Evolutionary conservation across 2,329 filamentous ascomycete species (phyloP).

Genomic region (Claviceps monticola): DNA sequence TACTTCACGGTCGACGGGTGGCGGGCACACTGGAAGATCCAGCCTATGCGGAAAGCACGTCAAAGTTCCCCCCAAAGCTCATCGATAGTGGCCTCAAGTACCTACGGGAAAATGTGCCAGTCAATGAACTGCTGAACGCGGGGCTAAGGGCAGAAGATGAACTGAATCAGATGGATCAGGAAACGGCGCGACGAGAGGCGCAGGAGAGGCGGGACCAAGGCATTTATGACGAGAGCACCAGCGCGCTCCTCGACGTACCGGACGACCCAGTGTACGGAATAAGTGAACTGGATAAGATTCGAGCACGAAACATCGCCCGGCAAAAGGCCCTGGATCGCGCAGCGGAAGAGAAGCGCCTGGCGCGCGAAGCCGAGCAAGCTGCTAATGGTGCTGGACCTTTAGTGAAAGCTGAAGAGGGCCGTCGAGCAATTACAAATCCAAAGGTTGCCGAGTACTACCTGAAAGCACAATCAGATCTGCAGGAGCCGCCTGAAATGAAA

Average conservation of each 20-base stretch:
- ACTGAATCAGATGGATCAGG: slow-evolving; percentile 36
- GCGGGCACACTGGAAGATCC: slow-evolving; percentile 51
- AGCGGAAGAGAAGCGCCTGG: slow-evolving; percentile 26
- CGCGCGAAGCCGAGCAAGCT: slow-evolving; percentile 27
- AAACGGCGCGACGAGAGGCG: slow-evolving; percentile 13
- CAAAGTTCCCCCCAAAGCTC: slow-evolving; percentile 26
- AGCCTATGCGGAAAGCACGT: slow-evolving; percentile 32
- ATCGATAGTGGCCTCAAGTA: slow-evolving; percentile 36
- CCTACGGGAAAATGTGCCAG: slow-evolving; percentile 37
- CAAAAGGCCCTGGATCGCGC: slow-evolving; percentile 32
- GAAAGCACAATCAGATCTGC: slow-evolving; percentile 34
- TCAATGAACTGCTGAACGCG: slow-evolving; percentile 48
- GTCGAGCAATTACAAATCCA: slow-evolving; percentile 24
- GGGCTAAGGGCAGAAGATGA: slow-evolving; percentile 50
- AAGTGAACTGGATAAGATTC: slow-evolving; percentile 42
- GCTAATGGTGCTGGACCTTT: slow-evolving; percentile 24
- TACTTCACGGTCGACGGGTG: slow-evolving; percentile 49
- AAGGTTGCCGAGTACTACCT: slow-evolving; percentile 26
- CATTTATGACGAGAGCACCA: slow-evolving; percentile 11
- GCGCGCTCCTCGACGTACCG: slow-evolving; percentile 12
- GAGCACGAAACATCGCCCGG: slow-evolving; percentile 36
- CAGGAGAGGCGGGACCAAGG: slow-evolving; percentile 10
- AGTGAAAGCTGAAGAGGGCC: slow-evolving; percentile 23
- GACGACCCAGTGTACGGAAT: slow-evolving; percentile 42
- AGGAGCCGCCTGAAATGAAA: slow-evolving; percentile 36